phyloP scores from a whole-genome alignment of 2,329 filamentous ascomycete species.

The Teratosphaeria viscida region DNA sequence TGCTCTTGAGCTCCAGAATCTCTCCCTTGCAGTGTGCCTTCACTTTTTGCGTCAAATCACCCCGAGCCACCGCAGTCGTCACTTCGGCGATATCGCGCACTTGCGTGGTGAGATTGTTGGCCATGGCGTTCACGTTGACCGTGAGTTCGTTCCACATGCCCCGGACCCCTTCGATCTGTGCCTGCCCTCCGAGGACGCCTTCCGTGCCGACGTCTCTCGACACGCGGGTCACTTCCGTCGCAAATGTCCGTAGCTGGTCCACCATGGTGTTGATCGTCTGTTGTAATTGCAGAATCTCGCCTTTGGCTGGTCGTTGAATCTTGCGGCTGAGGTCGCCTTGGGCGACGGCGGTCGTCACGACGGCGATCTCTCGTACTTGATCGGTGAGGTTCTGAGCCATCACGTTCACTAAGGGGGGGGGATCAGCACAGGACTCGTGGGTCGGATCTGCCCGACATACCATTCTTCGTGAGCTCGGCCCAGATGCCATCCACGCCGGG shows the following conservation, averaged over 20 bases:
- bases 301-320: slow-evolving; percentile 85
- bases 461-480: slow-evolving; percentile 74
- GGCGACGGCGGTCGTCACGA: slow-evolving; percentile 90
- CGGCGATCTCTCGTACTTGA: slow-evolving; percentile 93
- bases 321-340: slow-evolving; percentile 91
- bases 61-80: slow-evolving; percentile 42
- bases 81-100: slow-evolving; percentile 45
- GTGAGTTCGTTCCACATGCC: slow-evolving; percentile 59
- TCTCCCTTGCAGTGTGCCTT: slow-evolving; percentile 43
- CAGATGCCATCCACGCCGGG: slow-evolving; percentile 92
- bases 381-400: slow-evolving; percentile 98
- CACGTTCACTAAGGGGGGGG: slow-evolving; percentile 59
- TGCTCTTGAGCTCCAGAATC: slow-evolving; percentile 41
- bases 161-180: slow-evolving; percentile 54
- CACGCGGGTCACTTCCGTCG: slow-evolving; percentile 54
- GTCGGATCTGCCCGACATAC: slow-evolving; percentile 25
- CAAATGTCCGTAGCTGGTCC: slow-evolving; percentile 54
- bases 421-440: slow-evolving; percentile 11
- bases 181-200: slow-evolving; percentile 53
- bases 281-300: slow-evolving; percentile 90
- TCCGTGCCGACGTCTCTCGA: slow-evolving; percentile 55
- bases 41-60: slow-evolving; percentile 42
- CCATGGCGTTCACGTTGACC: slow-evolving; percentile 45
- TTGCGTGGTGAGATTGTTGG: slow-evolving; percentile 43
- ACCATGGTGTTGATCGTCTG: slow-evolving; percentile 70